These are phyloP conservation scores for Melanopsichium pennsylvanicum DNA, from an alignment of 1,284 basidiomycete species.

Conservation along the genomic window DNA sequence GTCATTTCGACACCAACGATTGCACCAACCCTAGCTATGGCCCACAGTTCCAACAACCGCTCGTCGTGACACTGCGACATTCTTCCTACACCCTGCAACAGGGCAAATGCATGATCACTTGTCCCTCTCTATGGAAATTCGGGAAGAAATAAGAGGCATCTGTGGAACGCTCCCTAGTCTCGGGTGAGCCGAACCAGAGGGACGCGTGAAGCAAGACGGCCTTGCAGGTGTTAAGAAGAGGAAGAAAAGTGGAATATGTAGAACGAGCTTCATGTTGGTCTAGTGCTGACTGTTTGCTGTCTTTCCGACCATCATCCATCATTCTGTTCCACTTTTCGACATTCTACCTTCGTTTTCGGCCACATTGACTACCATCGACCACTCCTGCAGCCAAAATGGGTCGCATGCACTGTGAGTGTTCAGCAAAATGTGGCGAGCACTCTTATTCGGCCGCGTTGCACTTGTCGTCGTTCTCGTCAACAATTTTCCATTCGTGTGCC, in stretches of 20 bases:
- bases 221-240: slow-evolving; percentile 15
- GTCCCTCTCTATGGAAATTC: not conserved
- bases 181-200: too few relatives aligned
- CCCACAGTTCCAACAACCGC: not conserved
- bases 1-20: not conserved
- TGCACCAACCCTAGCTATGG: not conserved
- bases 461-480: slow-evolving; percentile 6
- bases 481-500: too few relatives aligned
- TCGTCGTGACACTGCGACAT: not conserved
- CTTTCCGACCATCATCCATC: slow-evolving; percentile 35
- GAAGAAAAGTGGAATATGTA: too few relatives aligned
- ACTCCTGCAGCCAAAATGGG: slow-evolving; percentile 60
- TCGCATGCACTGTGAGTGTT: slow-evolving; percentile 64
- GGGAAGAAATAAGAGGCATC: not conserved
- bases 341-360: not conserved
- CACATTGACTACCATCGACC: slow-evolving; percentile 10
- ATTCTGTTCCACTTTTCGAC: slow-evolving; percentile 1
- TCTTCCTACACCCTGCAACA: not conserved
- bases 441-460: not conserved
- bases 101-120: slow-evolving; percentile 13
- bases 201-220: slow-evolving; percentile 29
- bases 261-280: slow-evolving; percentile 53
- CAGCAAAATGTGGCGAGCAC: slow-evolving; percentile 21
- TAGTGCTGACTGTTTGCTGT: slow-evolving; percentile 57
- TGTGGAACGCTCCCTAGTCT: slow-evolving; percentile 39